Evolutionary conservation across 1,284 basidiomycete genomes (phyloP).

Genomic region (Pseudozyma pruni): DNA sequence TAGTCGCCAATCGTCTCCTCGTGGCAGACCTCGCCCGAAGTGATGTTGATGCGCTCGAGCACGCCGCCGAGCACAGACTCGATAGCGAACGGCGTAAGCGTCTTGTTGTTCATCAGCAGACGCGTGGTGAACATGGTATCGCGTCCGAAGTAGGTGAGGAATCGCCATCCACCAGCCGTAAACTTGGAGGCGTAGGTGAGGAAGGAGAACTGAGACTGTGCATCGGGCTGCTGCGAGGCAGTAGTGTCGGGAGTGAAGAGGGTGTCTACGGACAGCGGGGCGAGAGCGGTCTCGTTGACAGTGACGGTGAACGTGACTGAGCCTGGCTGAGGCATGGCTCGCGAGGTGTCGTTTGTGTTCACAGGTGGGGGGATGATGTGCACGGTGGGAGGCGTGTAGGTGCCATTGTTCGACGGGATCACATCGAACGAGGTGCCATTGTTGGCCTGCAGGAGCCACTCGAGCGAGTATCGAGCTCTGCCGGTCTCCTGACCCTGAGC

Average conservation of each 20-base stretch:
- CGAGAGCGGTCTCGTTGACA: slow-evolving; percentile 70
- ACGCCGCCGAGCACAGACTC: slow-evolving; percentile 71
- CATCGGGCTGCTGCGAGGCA: slow-evolving; percentile 46
- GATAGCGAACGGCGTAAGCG: slow-evolving; percentile 69
- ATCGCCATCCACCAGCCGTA: slow-evolving; percentile 71
- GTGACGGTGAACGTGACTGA: slow-evolving; percentile 68
- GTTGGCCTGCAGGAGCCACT: slow-evolving; percentile 39
- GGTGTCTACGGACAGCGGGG: slow-evolving; percentile 65
- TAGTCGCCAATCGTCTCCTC: slow-evolving; percentile 70
- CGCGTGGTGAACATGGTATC: slow-evolving; percentile 71
- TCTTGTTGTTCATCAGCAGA: slow-evolving; percentile 68
- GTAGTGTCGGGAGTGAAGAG: slow-evolving; percentile 67
- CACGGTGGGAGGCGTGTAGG: slow-evolving; percentile 66
- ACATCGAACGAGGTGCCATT: slow-evolving; percentile 29
- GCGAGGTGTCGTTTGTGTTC: slow-evolving; percentile 49
- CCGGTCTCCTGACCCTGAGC: slow-evolving; percentile 26
- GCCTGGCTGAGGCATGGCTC: slow-evolving; percentile 38
- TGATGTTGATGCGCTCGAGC: slow-evolving; percentile 69
- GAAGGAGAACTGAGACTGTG: slow-evolving; percentile 68
- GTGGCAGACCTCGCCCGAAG: slow-evolving; percentile 70
- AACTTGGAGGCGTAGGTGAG: slow-evolving; percentile 69
- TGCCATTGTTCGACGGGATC: slow-evolving; percentile 58
- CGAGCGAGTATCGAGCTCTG: slow-evolving; percentile 25
- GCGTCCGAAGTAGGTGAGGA: slow-evolving; percentile 69
- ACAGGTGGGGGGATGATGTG: slow-evolving; percentile 53